Evolutionary conservation across 345 rosid genomes (phyloP), one percentile per base, ranked within the genome.

Genomic region (Aquilaria sinensis): DNA sequence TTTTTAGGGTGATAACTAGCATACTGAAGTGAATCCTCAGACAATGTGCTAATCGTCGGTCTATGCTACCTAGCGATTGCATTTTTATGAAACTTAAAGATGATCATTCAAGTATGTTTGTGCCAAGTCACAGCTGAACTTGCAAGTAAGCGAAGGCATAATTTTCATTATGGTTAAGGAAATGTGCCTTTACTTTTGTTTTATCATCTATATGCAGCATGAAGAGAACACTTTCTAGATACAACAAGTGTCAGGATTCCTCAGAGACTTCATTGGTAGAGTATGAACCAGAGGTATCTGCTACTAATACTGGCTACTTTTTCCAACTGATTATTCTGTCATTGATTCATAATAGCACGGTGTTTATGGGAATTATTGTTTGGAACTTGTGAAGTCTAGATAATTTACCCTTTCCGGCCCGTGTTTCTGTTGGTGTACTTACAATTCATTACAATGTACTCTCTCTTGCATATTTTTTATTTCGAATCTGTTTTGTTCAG

Each of bases 211-310:
- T 37, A 51, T 66, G 74, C 77, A 88, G 96, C 12, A 90, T 90
- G 97, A 88, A 81, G 79, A 77, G 70, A 76, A 90, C 87, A 30
- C 83, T 90, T 67, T 60, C 76, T 30, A 88, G 93, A 81, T 88
- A 90, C 64, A 69, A 68, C 47, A 90, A 84, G 60, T 74, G 80
- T 72, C 70, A 71, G 58, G 77, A 77, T 60, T 64, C 82, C 45
- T 55, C 87, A 54, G 96, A 75, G 74, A 61, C 75, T 54, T 56
- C 82, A 48, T 60, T 67, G 33, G 57, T 69, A 48, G 85, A 75
- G 61, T 73, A 61, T 74, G 81, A 78, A 70, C 29, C 71, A 57
- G 93, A 92, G 88, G 96, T 86, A 71, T 30, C 48, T 59, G 32
- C 60, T 47, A 51, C 64, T 51, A 53, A 55, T 47, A 41, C 55